A percentile compares a stretch with the other conserved stretches of the same genome.
These are phyloP conservation scores for Alternaria triticina DNA, from an alignment of 2,329 filamentous ascomycete genomes.

Conservation along the genomic window DNA sequence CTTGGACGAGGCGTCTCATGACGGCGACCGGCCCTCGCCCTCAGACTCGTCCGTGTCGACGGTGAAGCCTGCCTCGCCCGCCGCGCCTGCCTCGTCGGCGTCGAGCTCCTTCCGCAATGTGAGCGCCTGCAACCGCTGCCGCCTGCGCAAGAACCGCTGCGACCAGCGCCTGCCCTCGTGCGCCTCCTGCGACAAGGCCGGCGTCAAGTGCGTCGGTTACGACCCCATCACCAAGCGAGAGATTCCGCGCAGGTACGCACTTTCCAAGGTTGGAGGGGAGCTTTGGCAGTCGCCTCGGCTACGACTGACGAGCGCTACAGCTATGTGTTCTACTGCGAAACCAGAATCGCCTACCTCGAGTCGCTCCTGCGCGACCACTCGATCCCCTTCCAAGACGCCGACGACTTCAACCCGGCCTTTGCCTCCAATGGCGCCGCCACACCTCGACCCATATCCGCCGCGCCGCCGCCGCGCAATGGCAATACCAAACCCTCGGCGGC, in stretches of 20 bases:
- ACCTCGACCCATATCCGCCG: constrained; percentile 9
- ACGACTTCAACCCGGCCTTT: constrained; percentile 62
- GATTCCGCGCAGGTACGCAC: constrained; percentile 72
- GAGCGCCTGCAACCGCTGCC: constrained; percentile 87
- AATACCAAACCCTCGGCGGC: constrained; percentile 19
- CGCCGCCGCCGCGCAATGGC: constrained; percentile 33
- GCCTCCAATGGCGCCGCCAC: constrained; percentile 41
- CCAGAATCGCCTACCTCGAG: constrained; percentile 83
- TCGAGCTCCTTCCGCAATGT: constrained; percentile 62
- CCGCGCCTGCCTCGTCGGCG: constrained; percentile 35
- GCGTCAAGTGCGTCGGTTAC: constrained; percentile 89
- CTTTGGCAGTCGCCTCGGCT: constrained; percentile 4
- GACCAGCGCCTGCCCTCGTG: constrained; percentile 93
- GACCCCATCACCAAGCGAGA: constrained; percentile 96
- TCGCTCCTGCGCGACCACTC: constrained; percentile 71
- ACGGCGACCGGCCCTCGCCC: constrained; percentile 41
- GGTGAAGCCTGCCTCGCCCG: constrained; percentile 41
- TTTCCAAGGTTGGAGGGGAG: not conserved
- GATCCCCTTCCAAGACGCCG: constrained; percentile 74
- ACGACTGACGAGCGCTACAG: constrained; percentile 50
- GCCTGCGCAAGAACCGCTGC: constrained; percentile 90
- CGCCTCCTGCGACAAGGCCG: constrained; percentile 90
- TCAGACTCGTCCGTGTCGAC: constrained; percentile 28
- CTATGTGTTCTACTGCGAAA: constrained; percentile 95
- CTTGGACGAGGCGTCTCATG: constrained; percentile 45